Percentiles rank a stretch among this genome's conserved stretches.
Conservation (phyloP, 345 rosid genomes). For the Arabidopsis arenosa region DNA sequence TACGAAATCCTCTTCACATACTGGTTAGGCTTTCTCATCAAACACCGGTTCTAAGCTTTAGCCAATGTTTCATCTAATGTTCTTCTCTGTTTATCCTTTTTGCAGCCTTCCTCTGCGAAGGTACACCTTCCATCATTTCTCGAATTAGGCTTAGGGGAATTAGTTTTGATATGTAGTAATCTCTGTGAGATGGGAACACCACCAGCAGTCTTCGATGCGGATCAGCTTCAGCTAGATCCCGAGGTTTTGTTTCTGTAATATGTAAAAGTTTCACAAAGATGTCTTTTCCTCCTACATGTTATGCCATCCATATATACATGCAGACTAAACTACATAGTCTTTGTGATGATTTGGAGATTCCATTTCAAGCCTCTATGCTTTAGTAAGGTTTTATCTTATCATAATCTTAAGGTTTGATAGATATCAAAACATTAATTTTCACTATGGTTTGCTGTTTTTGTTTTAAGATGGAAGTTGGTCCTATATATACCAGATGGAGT, state of each 20-base stretch:
- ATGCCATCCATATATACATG: conserved; percentile 8
- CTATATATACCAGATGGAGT: conserved; percentile 82
- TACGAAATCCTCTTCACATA: conserved; percentile 62
- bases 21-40: conserved; percentile 53
- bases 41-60: background rate
- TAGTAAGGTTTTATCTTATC: conserved; percentile 49
- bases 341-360: conserved; percentile 77
- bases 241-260: conserved; percentile 55
- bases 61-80: conserved; percentile 24
- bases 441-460: background rate
- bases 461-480: conserved; percentile 84
- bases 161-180: conserved; percentile 69
- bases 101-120: conserved; percentile 77
- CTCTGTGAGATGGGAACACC: conserved; percentile 71
- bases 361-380: conserved; percentile 77
- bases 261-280: conserved; percentile 7
- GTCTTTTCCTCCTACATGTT: background rate
- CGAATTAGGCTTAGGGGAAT: conserved; percentile 78
- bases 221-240: conserved; percentile 72
- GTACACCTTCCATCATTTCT: conserved; percentile 69
- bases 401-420: background rate
- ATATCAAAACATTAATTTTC: background rate
- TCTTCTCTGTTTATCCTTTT: conserved; percentile 27
- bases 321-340: conserved; percentile 72
- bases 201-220: conserved; percentile 72